Conservation (phyloP, 371 early-diverging fungal species). For the Mortierella sp. region DNA sequence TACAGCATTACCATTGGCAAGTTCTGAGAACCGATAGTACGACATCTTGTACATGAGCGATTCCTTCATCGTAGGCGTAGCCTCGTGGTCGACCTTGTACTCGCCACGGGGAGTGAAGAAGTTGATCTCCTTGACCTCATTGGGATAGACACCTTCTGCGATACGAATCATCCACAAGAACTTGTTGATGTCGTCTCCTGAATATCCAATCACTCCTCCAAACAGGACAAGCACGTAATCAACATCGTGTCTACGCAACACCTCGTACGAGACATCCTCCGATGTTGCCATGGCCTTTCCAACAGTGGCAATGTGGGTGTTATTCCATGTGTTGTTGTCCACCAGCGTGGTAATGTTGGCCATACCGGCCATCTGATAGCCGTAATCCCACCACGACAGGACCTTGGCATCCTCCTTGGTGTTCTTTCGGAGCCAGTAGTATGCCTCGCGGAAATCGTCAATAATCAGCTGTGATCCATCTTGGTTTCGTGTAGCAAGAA, state of each 20-base stretch:
- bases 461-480: constrained; percentile 95
- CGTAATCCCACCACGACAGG: constrained; percentile 99
- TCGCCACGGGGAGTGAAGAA: constrained; percentile 93
- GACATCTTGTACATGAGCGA: constrained; percentile 97
- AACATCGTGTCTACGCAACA: constrained; percentile 93
- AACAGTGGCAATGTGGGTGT: constrained; percentile 99
- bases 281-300: constrained; percentile 93
- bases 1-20: constrained; percentile 81
- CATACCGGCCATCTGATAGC: constrained; percentile 99
- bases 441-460: constrained; percentile 99
- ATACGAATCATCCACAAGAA: constrained; percentile 99
- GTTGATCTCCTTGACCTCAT: constrained; percentile 85
- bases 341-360: constrained; percentile 96
- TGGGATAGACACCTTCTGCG: constrained; percentile 96
- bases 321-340: constrained; percentile 99
- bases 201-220: constrained; percentile 96
- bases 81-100: constrained; percentile 93
- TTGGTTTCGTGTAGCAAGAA: constrained; percentile 86
- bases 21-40: constrained; percentile 93
- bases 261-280: constrained; percentile 92
- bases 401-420: constrained; percentile 93
- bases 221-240: constrained; percentile 97
- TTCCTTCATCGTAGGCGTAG: constrained; percentile 89
- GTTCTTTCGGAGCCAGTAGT: constrained; percentile 99
- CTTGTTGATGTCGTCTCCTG: constrained; percentile 99